phyloP scores from a whole-genome alignment of 2,329 filamentous ascomycete genomes.

The Colletotrichum musicola region DNA sequence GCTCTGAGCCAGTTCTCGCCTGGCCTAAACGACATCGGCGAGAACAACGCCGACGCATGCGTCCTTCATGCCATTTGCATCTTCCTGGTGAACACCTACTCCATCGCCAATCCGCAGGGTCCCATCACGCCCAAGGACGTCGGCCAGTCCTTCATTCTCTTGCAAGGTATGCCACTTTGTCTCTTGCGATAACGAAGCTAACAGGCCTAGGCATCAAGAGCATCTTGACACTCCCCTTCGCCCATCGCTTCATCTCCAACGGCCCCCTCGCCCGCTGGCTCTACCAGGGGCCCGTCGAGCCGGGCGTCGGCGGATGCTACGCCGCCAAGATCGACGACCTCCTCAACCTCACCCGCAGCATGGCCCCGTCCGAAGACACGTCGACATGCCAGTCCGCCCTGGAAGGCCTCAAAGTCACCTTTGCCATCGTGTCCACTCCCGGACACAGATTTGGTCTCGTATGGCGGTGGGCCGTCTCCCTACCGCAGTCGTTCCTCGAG shows the following conservation, averaged over 20 bases:
- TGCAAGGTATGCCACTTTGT: constrained; percentile 29
- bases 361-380: constrained; percentile 35
- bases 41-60: constrained; percentile 40
- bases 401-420: constrained; percentile 33
- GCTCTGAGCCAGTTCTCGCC: constrained; percentile 38
- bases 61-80: constrained; percentile 42
- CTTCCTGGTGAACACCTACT: constrained; percentile 41
- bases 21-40: constrained; percentile 36
- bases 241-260: constrained; percentile 27
- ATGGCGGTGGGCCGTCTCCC: constrained; percentile 41
- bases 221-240: constrained; percentile 34
- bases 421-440: constrained; percentile 22
- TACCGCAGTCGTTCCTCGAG: constrained; percentile 39
- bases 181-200: background rate
- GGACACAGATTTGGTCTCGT: constrained; percentile 30
- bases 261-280: constrained; percentile 34
- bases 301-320: constrained; percentile 16
- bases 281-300: constrained; percentile 33
- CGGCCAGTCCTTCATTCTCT: constrained; percentile 40
- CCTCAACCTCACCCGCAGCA: constrained; percentile 32
- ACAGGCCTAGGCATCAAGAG: constrained; percentile 35
- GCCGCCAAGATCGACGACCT: constrained; percentile 33
- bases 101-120: constrained; percentile 31
- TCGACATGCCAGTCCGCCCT: constrained; percentile 33
- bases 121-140: constrained; percentile 36